Evolutionary conservation across 352 stramenopile species (phyloP).

Genomic region (Globisporangium paddicum): DNA sequence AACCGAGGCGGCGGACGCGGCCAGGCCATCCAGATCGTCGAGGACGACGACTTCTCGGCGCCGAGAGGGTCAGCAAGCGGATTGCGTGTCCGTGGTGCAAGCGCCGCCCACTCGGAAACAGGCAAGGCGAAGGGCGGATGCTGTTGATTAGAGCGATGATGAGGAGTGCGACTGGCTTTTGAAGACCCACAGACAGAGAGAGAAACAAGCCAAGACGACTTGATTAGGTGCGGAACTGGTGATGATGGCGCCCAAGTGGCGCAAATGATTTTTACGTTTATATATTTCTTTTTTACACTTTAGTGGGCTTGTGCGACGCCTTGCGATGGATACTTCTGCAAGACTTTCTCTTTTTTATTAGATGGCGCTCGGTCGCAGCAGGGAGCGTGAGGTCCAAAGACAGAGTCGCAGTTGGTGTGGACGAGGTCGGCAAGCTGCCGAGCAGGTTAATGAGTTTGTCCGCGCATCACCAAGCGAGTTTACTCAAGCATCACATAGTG

Average conservation of each 20-base stretch:
- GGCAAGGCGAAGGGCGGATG: slow-evolving; percentile 54
- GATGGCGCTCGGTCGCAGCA: too few species aligned
- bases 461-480: too few species aligned
- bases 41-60: slow-evolving; percentile 35
- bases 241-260: slow-evolving; percentile 1
- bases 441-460: too few species aligned
- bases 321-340: too few species aligned
- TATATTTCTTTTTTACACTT: slow-evolving; percentile 4
- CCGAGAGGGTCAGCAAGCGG: slow-evolving; percentile 27
- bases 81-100: slow-evolving; percentile 43
- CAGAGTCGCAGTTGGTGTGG: too few species aligned
- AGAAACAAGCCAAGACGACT: neutral
- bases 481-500: too few species aligned
- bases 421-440: too few species aligned
- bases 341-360: neutral
- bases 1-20: slow-evolving; percentile 45
- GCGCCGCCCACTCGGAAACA: slow-evolving; percentile 30
- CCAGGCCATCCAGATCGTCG: slow-evolving; percentile 58
- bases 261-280: slow-evolving; percentile 5
- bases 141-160: slow-evolving; percentile 27
- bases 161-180: neutral
- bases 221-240: neutral
- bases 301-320: neutral
- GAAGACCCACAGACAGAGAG: neutral
- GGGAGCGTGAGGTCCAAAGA: too few species aligned